Percentiles rank a stretch among this genome's conserved stretches.
Evolutionary conservation across 768 basidiomycete species (phyloP).

Genomic region (Pleurotus salmoneostramineus): DNA sequence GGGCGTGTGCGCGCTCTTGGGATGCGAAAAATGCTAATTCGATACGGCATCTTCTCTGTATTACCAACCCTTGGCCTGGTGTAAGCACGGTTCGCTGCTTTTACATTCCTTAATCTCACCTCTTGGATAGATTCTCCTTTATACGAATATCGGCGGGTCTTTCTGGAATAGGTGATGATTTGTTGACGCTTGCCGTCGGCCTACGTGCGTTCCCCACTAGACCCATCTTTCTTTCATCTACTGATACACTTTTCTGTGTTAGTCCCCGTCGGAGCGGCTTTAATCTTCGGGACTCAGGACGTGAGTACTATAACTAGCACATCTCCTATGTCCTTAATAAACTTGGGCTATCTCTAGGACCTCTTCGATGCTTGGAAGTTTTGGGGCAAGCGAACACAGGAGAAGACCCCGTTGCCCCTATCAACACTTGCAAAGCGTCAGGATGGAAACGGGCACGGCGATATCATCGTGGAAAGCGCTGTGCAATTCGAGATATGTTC

Average conservation of each 20-base stretch:
- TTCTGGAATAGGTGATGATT: not conserved
- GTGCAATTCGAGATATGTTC: too few relatives aligned
- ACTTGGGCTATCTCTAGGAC: not conserved
- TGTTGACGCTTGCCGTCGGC: not conserved
- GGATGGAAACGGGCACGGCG: too few relatives aligned
- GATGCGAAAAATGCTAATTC: not conserved
- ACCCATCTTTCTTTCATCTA: not conserved
- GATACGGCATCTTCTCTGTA: not conserved
- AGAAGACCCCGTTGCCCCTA: not conserved
- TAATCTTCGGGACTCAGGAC: not conserved
- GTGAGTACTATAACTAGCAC: not conserved
- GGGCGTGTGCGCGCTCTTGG: not conserved
- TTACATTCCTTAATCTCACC: not conserved
- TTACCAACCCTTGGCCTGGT: not conserved
- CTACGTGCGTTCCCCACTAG: not conserved
- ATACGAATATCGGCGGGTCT: not conserved
- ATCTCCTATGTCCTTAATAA: not conserved
- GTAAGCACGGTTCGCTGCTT: not conserved
- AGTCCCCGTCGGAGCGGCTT: not conserved
- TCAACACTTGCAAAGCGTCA: not conserved
- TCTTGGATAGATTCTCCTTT: not conserved
- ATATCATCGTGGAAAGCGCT: too few relatives aligned
- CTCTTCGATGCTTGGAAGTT: not conserved
- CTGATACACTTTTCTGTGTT: not conserved
- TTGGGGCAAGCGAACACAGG: not conserved